Evolutionary conservation across 495 filamentous ascomycete genomes (phyloP).

Genomic region (Eremomyces bilateralis): DNA sequence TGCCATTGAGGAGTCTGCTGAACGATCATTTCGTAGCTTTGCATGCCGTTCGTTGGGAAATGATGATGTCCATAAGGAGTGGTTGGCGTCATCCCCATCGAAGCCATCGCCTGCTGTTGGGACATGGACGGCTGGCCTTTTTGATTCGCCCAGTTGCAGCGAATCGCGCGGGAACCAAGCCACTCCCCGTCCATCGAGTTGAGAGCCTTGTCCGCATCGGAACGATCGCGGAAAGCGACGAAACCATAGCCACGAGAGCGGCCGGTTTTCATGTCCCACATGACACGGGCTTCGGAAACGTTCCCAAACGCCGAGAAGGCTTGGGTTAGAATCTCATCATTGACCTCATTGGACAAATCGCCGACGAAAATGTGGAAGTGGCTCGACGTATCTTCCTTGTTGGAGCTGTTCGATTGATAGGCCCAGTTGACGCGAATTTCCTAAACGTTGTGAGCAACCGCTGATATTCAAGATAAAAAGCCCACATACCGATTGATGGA

Average conservation of each 20-base stretch:
- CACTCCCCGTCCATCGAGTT: conserved; percentile 98
- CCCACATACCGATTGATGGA: conserved; percentile 70
- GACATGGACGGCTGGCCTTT: conserved; percentile 97
- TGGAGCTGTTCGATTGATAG: conserved; percentile 85
- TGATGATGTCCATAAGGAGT: conserved; percentile 94
- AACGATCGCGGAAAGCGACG: conserved; percentile 87
- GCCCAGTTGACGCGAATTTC: conserved; percentile 99
- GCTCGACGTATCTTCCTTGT: conserved; percentile 94
- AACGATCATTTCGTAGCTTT: conserved; percentile 96
- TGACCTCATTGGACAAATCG: conserved; percentile 96
- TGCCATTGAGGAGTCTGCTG: conserved; percentile 97
- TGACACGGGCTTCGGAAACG: conserved; percentile 96
- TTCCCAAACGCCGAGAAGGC: conserved; percentile 93
- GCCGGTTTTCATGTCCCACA: conserved; percentile 99
- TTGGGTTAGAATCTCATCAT: conserved; percentile 84
- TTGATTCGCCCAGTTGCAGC: conserved; percentile 99
- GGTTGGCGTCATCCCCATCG: conserved; percentile 97
- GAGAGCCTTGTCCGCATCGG: conserved; percentile 87
- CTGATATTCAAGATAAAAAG: neutral
- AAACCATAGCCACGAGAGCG: conserved; percentile 95
- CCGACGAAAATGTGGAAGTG: conserved; percentile 99
- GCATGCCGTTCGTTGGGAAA: conserved; percentile 88
- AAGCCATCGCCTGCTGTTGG: conserved; percentile 89
- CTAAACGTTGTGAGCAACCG: conserved; percentile 21
- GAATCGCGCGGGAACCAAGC: conserved; percentile 94